Conservation (phyloP, 208 protist genomes). For the Lotmaria passim region DNA sequence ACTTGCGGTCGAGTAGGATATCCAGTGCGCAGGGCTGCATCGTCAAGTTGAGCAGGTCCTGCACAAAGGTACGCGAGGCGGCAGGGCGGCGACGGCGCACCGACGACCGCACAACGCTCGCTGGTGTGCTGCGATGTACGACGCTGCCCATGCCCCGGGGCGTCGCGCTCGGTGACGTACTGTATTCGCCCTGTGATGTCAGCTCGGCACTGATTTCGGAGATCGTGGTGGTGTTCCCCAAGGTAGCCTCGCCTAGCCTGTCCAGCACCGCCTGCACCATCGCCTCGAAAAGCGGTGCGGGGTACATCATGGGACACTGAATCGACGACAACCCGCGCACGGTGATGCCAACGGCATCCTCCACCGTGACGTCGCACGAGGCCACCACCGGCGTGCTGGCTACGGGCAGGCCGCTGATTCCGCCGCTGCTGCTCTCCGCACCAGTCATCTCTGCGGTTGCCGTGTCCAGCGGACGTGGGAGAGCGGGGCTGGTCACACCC, state of each 20-base stretch:
- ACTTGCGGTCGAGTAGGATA: constrained; percentile 66
- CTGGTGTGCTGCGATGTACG: background rate
- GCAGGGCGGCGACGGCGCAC: constrained; percentile 20
- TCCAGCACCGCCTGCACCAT: constrained; percentile 75
- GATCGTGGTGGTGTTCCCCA: constrained; percentile 40
- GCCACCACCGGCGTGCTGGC: background rate
- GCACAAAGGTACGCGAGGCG: constrained; percentile 48
- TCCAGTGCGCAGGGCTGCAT: constrained; percentile 78
- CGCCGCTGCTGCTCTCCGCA: too few relatives aligned
- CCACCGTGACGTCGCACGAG: constrained; percentile 49
- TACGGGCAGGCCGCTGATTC: too few relatives aligned
- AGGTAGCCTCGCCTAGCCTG: constrained; percentile 60
- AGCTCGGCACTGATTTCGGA: constrained; percentile 38
- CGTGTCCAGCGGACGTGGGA: too few relatives aligned
- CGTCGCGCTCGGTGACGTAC: background rate
- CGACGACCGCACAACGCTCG: background rate
- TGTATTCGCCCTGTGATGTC: constrained; percentile 11
- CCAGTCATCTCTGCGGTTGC: too few relatives aligned
- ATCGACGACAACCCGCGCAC: constrained; percentile 67
- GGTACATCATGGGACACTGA: constrained; percentile 55
- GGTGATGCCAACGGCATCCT: constrained; percentile 69
- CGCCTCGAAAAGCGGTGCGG: constrained; percentile 51
- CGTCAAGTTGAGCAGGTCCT: constrained; percentile 78
- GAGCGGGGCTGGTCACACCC: too few relatives aligned
- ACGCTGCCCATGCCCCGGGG: background rate